phyloP scores from a whole-genome alignment of 2,329 filamentous ascomycete species.

The Emergomyces orientalis region DNA sequence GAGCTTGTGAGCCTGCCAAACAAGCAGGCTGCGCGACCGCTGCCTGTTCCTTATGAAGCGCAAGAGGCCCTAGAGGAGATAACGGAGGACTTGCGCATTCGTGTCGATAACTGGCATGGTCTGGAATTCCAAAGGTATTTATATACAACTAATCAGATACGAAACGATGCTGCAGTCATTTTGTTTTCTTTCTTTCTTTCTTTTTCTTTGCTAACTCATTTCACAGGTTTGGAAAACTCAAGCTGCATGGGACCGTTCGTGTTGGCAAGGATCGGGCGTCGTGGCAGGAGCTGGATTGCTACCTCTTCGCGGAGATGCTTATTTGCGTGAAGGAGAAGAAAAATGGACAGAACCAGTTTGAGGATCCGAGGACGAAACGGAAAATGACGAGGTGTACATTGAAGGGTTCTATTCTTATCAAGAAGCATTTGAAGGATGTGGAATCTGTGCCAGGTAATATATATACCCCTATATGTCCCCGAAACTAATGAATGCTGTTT shows the following conservation, averaged over 20 bases:
- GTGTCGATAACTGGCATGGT: conserved; percentile 98
- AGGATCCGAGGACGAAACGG: conserved; percentile 44
- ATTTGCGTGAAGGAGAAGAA: conserved; percentile 99
- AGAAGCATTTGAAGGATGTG: conserved; percentile 91
- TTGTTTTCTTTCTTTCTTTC: background rate
- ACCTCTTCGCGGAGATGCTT: conserved; percentile 95
- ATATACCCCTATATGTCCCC: background rate
- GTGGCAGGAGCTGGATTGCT: conserved; percentile 97
- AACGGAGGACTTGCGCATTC: conserved; percentile 69
- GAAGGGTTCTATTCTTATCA: conserved; percentile 96
- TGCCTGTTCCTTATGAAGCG: conserved; percentile 59
- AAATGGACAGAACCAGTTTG: conserved; percentile 56
- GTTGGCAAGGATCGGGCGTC: conserved; percentile 94
- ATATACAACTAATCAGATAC: conserved; percentile 1
- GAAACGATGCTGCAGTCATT: background rate
- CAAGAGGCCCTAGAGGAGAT: conserved; percentile 70
- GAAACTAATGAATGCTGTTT: background rate
- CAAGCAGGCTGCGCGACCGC: conserved; percentile 44
- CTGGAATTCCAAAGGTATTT: conserved; percentile 71
- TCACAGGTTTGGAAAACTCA: conserved; percentile 77
- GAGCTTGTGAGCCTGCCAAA: conserved; percentile 46
- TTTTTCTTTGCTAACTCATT: background rate
- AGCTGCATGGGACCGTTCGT: conserved; percentile 77
- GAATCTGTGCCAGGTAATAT: conserved; percentile 48
- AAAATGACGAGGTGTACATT: conserved; percentile 73